These are phyloP conservation scores for Mucor velutinosus DNA, from an alignment of 371 early-diverging fungal species.

Conservation along the genomic window DNA sequence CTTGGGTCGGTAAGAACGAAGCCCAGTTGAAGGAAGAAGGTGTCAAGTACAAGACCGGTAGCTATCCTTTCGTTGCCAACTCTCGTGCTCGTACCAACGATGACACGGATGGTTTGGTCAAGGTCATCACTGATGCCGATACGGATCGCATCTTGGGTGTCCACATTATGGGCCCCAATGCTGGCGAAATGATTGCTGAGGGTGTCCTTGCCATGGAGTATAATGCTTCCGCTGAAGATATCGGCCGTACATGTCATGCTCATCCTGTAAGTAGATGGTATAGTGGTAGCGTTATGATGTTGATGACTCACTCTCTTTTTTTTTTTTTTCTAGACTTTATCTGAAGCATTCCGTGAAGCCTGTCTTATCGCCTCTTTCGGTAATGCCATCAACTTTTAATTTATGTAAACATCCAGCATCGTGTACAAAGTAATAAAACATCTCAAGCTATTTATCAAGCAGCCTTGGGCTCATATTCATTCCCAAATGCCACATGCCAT, in stretches of 20 bases:
- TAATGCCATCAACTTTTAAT: constrained; percentile 70
- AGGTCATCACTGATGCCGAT: constrained; percentile 94
- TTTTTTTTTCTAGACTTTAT: constrained; percentile 64
- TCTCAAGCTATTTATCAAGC: no score
- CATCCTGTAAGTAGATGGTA: constrained; percentile 69
- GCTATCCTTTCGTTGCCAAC: constrained; percentile 97
- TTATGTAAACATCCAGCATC: no score
- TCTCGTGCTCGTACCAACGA: constrained; percentile 97
- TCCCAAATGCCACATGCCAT: no score
- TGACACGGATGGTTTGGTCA: constrained; percentile 93
- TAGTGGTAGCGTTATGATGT: background rate
- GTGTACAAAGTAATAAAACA: no score
- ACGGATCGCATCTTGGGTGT: constrained; percentile 96
- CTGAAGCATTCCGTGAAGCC: constrained; percentile 98
- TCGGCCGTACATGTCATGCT: constrained; percentile 97
- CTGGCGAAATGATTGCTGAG: constrained; percentile 99
- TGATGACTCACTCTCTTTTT: background rate
- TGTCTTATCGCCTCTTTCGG: constrained; percentile 82
- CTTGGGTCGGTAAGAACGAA: constrained; percentile 98
- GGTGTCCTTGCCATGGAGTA: constrained; percentile 97
- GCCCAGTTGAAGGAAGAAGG: constrained; percentile 88
- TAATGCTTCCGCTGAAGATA: constrained; percentile 94
- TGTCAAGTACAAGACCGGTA: constrained; percentile 84
- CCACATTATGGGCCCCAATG: constrained; percentile 97
- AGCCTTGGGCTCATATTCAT: no score